Base-by-base conservation (phyloP, 1,284 basidiomycete species). In the Sanghuangporus sanghuang region DNA sequence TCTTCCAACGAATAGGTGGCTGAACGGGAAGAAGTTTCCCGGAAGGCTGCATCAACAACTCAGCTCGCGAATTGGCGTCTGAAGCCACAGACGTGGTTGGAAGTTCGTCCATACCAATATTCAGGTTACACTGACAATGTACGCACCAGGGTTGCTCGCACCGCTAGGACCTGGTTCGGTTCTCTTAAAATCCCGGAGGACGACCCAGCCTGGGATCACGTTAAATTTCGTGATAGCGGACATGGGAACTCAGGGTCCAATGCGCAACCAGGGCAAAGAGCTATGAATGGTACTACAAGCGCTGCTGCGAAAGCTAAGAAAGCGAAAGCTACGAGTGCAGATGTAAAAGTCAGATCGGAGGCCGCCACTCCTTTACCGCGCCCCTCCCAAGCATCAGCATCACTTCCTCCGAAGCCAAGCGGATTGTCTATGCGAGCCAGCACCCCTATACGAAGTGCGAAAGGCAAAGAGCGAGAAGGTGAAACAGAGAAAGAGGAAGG, bases 31-130 rank as follows among this genome's bases (percentile, higher is more conserved):
- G 72, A 74, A 23, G 57, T 71, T 2, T 60, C 73, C 6, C 21
- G 71, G 76, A 61, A 71, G 70, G 40, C 69, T 77, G 0, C 72
- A 75, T 2, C 76, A 5, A 12, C 76, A 61, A 67, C 69, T 0
- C 39, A 60, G 18, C 50, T 49, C 6, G 52, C 56, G 6, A 57
- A 60, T 18, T 90, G 85, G 80, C 68, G 73, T 32, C 81, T 90
- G 64, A 85, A 83, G 65, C 73, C 77, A 18, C 69, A 73, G 39
- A 73, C 80, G 0, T 91, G 87, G 87, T 76, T 76, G 35, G 85
- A 90, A 67, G 84, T 89, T 21, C 84, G 86, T 6, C 89, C 89
- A 0, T 86, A 79, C 64, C 84, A 85, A 66, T 87, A 81, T 79
- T 74, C 76, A 0, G 75, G 74, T 35, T 76, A 86, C 23, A 74